Percentiles rank a stretch among this genome's conserved stretches.
These are phyloP conservation scores for Diplodia intermedia DNA, from an alignment of 2,329 filamentous ascomycete species.

Conservation along the genomic window DNA sequence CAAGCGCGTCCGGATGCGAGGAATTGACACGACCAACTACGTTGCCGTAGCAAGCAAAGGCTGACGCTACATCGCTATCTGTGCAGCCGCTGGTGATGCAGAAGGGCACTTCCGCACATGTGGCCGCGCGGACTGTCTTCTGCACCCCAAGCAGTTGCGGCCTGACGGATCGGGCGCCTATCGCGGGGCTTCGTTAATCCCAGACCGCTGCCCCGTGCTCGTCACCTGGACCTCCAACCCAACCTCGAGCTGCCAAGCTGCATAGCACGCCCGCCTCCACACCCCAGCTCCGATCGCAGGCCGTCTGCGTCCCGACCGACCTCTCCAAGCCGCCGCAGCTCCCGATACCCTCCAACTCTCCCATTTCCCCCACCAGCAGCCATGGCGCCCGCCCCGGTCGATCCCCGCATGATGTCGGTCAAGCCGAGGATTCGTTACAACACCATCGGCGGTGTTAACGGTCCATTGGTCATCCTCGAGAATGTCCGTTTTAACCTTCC, in stretches of 20 bases:
- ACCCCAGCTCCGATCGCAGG: slow-evolving; percentile 29
- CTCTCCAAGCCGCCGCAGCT: slow-evolving; percentile 12
- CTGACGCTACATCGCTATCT: not conserved
- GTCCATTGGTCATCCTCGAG: slow-evolving; percentile 95
- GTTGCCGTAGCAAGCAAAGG: not conserved
- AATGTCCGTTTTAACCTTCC: slow-evolving; percentile 68
- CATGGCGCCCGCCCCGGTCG: slow-evolving; percentile 49
- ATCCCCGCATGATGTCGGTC: slow-evolving; percentile 63
- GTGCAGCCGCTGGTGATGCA: slow-evolving; percentile 5
- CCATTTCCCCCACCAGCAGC: slow-evolving; percentile 31
- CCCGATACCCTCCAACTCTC: slow-evolving; percentile 21
- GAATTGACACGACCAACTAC: not conserved
- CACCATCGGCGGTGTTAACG: slow-evolving; percentile 97
- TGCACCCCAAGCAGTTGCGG: slow-evolving; percentile 10
- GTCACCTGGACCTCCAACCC: slow-evolving; percentile 32
- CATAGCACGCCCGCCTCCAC: slow-evolving; percentile 31
- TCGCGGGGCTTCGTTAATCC: slow-evolving; percentile 29
- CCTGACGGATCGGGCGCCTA: slow-evolving; percentile 23
- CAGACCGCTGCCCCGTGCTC: slow-evolving; percentile 26
- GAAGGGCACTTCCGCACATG: not conserved
- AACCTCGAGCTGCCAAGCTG: slow-evolving; percentile 33
- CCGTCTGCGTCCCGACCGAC: slow-evolving; percentile 20
- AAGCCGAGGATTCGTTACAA: slow-evolving; percentile 89
- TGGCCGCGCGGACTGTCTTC: slow-evolving; percentile 5
- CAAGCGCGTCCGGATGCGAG: not conserved